Percentiles rank a stretch among this genome's conserved stretches.
These are phyloP conservation scores for Margaritispora aquatica DNA, from an alignment of 495 filamentous ascomycete genomes.

Conservation along the genomic window DNA sequence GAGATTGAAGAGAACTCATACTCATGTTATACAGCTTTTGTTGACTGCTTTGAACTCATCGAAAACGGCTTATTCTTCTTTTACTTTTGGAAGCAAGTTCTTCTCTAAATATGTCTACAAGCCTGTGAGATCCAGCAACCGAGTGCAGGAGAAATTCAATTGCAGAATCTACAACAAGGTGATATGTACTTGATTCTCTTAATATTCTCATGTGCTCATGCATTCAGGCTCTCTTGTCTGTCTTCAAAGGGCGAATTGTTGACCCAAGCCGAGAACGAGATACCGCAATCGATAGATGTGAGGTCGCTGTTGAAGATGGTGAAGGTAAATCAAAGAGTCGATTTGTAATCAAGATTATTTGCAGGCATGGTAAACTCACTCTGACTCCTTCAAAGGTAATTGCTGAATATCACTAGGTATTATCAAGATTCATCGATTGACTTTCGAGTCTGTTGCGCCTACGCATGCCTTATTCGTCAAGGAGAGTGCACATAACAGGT, in stretches of 20 bases:
- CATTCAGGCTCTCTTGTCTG: slow-evolving; percentile 60
- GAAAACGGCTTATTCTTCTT: slow-evolving; percentile 85
- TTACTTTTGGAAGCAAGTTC: slow-evolving; percentile 65
- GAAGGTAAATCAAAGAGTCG: slow-evolving; percentile 66
- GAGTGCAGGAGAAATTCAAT: slow-evolving; percentile 51
- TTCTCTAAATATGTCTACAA: slow-evolving; percentile 72
- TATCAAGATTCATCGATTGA: slow-evolving; percentile 84
- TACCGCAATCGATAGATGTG: slow-evolving; percentile 77
- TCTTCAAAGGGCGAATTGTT: slow-evolving; percentile 59
- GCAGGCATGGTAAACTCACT: slow-evolving; percentile 54
- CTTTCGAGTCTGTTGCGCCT: slow-evolving; percentile 75
- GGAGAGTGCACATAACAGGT: slow-evolving; percentile 61
- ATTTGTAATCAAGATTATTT: slow-evolving; percentile 74
- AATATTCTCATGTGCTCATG: neutral
- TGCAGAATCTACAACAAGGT: slow-evolving; percentile 71
- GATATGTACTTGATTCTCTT: slow-evolving; percentile 13
- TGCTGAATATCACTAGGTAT: slow-evolving; percentile 49
- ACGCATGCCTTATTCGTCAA: slow-evolving; percentile 86
- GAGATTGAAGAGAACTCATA: neutral
- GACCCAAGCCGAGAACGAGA: slow-evolving; percentile 58
- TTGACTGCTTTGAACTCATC: slow-evolving; percentile 85
- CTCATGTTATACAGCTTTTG: slow-evolving; percentile 49
- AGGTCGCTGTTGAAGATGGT: slow-evolving; percentile 74
- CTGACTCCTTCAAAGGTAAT: neutral
- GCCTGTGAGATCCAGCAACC: slow-evolving; percentile 25